Evolutionary conservation across 352 stramenopile genomes (phyloP), one percentile per base, ranked within the genome.

Genomic region (Phytophthora meadii): DNA sequence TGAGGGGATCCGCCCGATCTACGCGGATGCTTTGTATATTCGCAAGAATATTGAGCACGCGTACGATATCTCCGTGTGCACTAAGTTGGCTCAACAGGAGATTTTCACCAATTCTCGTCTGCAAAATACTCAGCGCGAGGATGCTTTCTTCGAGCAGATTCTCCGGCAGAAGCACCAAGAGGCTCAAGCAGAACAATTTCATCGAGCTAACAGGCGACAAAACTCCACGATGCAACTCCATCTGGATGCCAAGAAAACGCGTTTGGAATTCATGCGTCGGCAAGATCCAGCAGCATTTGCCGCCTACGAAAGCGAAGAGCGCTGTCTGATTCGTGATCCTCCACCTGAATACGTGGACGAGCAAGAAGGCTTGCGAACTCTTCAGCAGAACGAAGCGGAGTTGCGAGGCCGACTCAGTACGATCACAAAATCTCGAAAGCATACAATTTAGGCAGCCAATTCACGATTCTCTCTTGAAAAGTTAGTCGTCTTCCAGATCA

Each of bases 201-300:
- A 87, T 51, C 75, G 78, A 52, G 72, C 74, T 0, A 87, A 87
- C 40, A 52, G 55, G 6, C 70, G 68, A 11, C 84, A 90, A 41
- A 93, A 90, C 46, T 93, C 84, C 39, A 92, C 79, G 14, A 80
- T 93, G 78, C 73, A 85, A 62, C 66, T 90, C 28, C 86, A 94
- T 62, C 70, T 92, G 36, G 82, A 93, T 28, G 78, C 87, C 24
- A 93, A 92, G 72, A 79, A 76, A 39, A 91, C 81, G 17, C 85
- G 82, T 1, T 61, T 89, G 25, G 82, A 90, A 56, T 85, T 92
- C 52, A 82, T 93, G 75, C 76, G 72, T 15, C 75, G 73, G 22
- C 80, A 89, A 65, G 79, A 92, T 57, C 80, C 82, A 22, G 70
- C 70, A 22, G 73, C 81, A 4, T 87, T 86, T 34, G 72, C 80